A percentile compares a stretch with the other conserved stretches of the same genome.
Evolutionary conservation across 495 filamentous ascomycete species (phyloP).

Genomic region (Hypomontagnella submonticulosa): DNA sequence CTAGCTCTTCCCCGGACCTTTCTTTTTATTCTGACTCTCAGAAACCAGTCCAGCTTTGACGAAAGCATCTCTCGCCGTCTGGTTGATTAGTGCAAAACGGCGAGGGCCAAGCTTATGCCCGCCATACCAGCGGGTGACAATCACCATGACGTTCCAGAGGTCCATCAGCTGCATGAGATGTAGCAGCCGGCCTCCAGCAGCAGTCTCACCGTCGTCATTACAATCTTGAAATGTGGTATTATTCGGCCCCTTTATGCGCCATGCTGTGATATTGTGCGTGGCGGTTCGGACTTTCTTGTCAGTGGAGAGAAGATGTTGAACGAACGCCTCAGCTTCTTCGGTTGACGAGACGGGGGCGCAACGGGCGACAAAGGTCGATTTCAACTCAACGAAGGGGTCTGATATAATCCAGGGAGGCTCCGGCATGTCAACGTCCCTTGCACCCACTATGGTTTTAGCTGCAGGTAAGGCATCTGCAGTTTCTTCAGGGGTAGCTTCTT

Average conservation of each 20-base stretch:
- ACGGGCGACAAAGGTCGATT: constrained; percentile 87
- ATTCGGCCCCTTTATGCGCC: constrained; percentile 65
- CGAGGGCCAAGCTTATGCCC: constrained; percentile 88
- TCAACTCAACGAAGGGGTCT: constrained; percentile 77
- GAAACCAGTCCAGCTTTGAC: constrained; percentile 77
- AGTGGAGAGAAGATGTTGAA: constrained; percentile 77
- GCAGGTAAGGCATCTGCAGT: constrained; percentile 9
- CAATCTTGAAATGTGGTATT: constrained; percentile 81
- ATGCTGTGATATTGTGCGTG: constrained; percentile 87
- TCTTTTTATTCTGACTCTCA: constrained; percentile 69
- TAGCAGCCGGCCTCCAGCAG: constrained; percentile 84
- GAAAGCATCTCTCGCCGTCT: constrained; percentile 84
- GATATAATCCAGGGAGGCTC: constrained; percentile 78
- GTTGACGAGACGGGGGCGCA: constrained; percentile 72
- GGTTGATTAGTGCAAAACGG: constrained; percentile 89
- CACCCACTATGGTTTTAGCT: constrained; percentile 6
- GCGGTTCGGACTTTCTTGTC: constrained; percentile 86
- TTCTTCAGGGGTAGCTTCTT: constrained; percentile 30
- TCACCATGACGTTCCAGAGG: constrained; percentile 89
- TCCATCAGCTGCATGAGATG: constrained; percentile 96
- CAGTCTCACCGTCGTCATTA: constrained; percentile 96
- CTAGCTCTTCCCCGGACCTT: constrained; percentile 50
- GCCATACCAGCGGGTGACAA: constrained; percentile 97
- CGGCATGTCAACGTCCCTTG: constrained; percentile 22
- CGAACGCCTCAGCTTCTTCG: constrained; percentile 71